Conservation (phyloP, 78 protist genomes). For the Dictyostelium purpureum region DNA sequence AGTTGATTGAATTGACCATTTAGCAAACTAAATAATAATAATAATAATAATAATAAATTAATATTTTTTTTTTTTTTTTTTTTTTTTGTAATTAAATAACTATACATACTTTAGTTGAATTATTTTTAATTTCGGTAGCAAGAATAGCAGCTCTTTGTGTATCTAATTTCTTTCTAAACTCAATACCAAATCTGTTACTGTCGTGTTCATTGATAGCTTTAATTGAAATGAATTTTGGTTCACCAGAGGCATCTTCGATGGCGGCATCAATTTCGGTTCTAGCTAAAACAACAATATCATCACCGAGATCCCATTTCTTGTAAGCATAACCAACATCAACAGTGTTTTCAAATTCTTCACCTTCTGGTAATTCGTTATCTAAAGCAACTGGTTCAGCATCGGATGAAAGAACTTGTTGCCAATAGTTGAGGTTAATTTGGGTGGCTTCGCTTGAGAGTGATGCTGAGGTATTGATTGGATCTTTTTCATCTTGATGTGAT, state of each 20-base stretch:
- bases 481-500: constrained; percentile 83
- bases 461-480: constrained; percentile 70
- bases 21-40: constrained; percentile 42
- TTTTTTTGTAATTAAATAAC: no score
- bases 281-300: constrained; percentile 64
- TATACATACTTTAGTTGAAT: constrained; percentile 43
- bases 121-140: constrained; percentile 91
- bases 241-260: constrained; percentile 3
- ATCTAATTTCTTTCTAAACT: constrained; percentile 82
- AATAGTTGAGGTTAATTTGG: constrained; percentile 73
- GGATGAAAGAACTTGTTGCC: constrained; percentile 66
- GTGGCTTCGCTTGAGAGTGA: constrained; percentile 90
- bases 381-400: constrained; percentile 10
- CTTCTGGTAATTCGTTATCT: constrained; percentile 75
- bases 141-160: constrained; percentile 88
- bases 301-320: constrained; percentile 88
- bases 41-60: not conserved
- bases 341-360: constrained; percentile 71
- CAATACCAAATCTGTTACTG: constrained; percentile 37
- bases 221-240: constrained; percentile 30
- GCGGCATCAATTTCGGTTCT: constrained; percentile 71
- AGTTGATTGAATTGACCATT: constrained; percentile 78
- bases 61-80: no score
- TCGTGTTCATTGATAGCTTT: constrained; percentile 78
- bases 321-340: constrained; percentile 84